Evolutionary conservation across 140 eudicot genomes (phyloP), one percentile per base, ranked within the genome.

Genomic region (Erigeron philadelphicus): DNA sequence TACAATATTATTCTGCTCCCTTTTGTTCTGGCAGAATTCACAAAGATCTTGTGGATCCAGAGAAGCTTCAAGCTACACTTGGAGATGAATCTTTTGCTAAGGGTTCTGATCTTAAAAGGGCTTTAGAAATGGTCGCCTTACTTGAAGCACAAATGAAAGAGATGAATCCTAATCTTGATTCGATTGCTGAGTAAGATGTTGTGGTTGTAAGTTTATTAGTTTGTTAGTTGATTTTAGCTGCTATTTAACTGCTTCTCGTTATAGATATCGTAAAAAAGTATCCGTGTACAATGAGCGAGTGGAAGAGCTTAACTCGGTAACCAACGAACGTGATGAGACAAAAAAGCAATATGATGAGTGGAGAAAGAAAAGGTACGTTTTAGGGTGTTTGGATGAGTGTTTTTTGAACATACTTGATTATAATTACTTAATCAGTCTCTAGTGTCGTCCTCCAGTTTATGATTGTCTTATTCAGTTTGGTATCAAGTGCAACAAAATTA

Each of bases 101-200:
- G 62, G 66, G 81, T 21, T 80, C 84, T 68, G 95, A 89, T 77
- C 87, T 93, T 50, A 89, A 82, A 77, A 75, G 75, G 77, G 87
- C 94, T 8, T 63, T 93, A 66, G 96, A 89, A 81, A 93, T 68
- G 87, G 99, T 87, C 85, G 81, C 85, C 0, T 68, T 87, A 49
- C 90, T 93, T 64, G 97, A 93, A 80, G 94, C 95, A 61, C 95
- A 93, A 66, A 74, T 93, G 85, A 93, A 87, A 80, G 99, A 93
- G 81, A 84, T 93, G 97, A 93, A 83, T 61, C 99, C 99, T 45
- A 93, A 87, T 81, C 99, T 93, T 65, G 99, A 89, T 75, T 93
- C 99, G 17, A 93, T 93, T 17, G 45, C 99, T 10, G 99, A 93
- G 99, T 93, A 93, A 72, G 78, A 52, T 15, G 25, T 47, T 64